Evolutionary conservation across 495 filamentous ascomycete genomes (phyloP).

Genomic region (Xylaria flabelliformis): DNA sequence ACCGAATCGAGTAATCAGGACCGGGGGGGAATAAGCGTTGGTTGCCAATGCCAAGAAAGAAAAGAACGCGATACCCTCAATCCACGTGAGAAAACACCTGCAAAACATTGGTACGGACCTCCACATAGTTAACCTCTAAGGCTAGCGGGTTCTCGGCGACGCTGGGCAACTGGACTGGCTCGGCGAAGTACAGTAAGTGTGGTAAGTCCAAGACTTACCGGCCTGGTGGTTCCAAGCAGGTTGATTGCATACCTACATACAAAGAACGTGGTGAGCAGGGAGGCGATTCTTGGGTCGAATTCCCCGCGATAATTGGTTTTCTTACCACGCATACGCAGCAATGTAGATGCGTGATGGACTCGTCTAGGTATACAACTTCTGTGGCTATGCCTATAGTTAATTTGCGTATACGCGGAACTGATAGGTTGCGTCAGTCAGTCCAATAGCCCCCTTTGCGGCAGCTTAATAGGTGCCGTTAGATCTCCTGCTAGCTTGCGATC

Average conservation of each 20-base stretch:
- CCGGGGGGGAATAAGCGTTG: constrained; percentile 6
- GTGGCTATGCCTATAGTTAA: neutral
- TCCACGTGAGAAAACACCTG: neutral
- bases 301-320: neutral
- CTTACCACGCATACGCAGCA: too few relatives aligned
- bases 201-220: neutral
- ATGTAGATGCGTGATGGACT: neutral
- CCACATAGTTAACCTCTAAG: neutral
- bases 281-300: neutral
- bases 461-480: neutral
- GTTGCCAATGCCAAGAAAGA: constrained; percentile 1
- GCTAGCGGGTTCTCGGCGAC: neutral
- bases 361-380: neutral
- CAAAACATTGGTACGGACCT: neutral
- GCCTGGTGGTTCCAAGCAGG: neutral
- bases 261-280: neutral
- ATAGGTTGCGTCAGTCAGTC: neutral
- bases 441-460: neutral
- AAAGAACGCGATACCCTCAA: neutral
- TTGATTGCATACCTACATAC: neutral
- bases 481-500: neutral
- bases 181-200: neutral
- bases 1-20: neutral
- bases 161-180: neutral
- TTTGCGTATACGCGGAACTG: neutral